Evolutionary conservation across 768 basidiomycete species (phyloP), one percentile per base, ranked within the genome.

Genomic region (Hemileccinum rubropunctum): DNA sequence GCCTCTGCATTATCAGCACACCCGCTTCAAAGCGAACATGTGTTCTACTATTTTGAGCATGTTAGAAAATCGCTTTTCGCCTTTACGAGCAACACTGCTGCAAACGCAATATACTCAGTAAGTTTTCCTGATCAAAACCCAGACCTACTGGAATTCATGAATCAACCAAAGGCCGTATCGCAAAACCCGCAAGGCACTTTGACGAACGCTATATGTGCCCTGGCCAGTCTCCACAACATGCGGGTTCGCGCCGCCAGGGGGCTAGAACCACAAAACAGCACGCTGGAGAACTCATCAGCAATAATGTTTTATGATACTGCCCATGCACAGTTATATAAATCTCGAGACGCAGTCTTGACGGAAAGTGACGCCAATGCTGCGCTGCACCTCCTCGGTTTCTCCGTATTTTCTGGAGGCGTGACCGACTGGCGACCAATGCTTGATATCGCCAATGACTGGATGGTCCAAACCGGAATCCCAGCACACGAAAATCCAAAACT

Each of bases 311-410:
- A 83, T 65, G 76, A 86, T 52, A 82, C 83, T 60, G 84, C 87
- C n/a, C 73, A 75, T 37, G 79, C 78, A 56, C 82, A 83, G 60
- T 72, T 90, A 41, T 72, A 79, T 48, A 82, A 79, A 61, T 76
- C 78, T 47, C 67, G 76, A 51, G 74, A 74, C 32, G 80, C 79
- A 11, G 64, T 71, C 23, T 80, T 84, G 70, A 73, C 72, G 36
- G 87, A 87, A 50, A 74, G 74, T 42, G 88, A 91, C 58, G 91
- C 87, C 10, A 76, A 86, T 55, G 89, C 91, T 4, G 88, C 91
- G 5, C 62, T 90, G 37, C 88, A 89, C 65, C 78, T 93, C 53
- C 76, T 90, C 51, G 81, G 77, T 59, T 89, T 83, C 66, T 86
- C 84, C 38, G 74, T 87, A 51, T 71, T 91, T 62, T 83, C 81